A percentile compares a stretch with the other conserved stretches of the same genome.
Evolutionary conservation across 192 early-diverging fungal species (phyloP).

Genomic region (Backusella tuberculispora): DNA sequence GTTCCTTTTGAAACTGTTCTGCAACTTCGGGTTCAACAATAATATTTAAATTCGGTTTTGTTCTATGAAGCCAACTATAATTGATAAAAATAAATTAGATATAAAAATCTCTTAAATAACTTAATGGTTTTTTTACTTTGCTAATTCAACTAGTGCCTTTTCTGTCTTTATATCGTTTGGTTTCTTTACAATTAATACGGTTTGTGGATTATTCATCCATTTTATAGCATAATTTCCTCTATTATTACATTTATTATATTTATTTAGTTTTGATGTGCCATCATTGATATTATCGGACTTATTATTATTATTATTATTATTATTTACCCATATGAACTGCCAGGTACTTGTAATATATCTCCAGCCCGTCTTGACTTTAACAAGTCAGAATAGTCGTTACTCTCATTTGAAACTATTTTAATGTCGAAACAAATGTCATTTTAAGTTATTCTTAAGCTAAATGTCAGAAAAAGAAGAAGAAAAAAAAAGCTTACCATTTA

Average conservation of each 20-base stretch:
- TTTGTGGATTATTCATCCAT: constrained; percentile 70
- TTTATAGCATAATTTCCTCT: constrained; percentile 55
- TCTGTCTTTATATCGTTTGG: constrained; percentile 69
- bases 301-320: background rate
- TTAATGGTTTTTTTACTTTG: constrained; percentile 43
- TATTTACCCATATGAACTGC: constrained; percentile 54
- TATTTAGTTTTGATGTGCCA: background rate
- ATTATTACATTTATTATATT: background rate
- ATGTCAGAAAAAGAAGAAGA: background rate
- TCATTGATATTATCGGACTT: no score
- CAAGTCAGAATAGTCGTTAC: constrained; percentile 34
- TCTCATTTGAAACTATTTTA: background rate
- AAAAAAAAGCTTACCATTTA: background rate
- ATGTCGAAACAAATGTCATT: background rate
- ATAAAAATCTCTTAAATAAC: constrained; percentile 1
- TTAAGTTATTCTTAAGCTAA: background rate
- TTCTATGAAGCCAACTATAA: constrained; percentile 65
- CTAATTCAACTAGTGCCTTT: constrained; percentile 66
- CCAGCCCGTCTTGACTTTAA: constrained; percentile 29
- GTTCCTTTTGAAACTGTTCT: constrained; percentile 50
- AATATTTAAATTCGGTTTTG: constrained; percentile 69
- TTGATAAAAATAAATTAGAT: background rate
- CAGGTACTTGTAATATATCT: constrained; percentile 53
- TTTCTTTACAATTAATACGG: constrained; percentile 83
- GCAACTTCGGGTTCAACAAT: constrained; percentile 72